A percentile compares a stretch with the other conserved stretches of the same genome.
Evolutionary conservation across 192 early-diverging fungal genomes (phyloP).

Genomic region (Entomortierella chlamydospora): DNA sequence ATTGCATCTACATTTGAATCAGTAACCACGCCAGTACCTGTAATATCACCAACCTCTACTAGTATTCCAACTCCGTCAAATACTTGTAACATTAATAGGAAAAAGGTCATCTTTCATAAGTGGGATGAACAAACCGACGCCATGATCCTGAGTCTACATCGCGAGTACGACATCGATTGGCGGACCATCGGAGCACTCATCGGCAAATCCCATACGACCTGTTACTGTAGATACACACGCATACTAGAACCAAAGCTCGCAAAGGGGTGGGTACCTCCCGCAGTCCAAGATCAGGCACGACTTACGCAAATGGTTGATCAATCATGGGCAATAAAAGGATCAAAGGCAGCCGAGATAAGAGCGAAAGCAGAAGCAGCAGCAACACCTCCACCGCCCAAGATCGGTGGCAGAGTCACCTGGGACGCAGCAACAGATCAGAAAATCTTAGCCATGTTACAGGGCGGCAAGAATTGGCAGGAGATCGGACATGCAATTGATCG

Average conservation of each 20-base stretch:
- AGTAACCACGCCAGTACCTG: too few species aligned
- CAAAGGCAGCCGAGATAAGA: neutral
- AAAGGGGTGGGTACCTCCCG: slow-evolving; percentile 7
- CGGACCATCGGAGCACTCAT: slow-evolving; percentile 27
- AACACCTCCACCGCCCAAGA: neutral
- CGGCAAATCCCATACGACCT: slow-evolving; percentile 20
- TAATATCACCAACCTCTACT: too few species aligned
- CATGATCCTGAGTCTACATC: slow-evolving; percentile 10
- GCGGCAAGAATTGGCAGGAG: slow-evolving; percentile 9
- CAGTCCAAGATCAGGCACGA: slow-evolving; percentile 11
- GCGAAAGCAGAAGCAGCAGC: neutral
- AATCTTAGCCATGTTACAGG: slow-evolving; percentile 19
- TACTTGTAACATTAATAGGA: neutral
- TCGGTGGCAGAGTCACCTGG: neutral
- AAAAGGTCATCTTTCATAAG: neutral
- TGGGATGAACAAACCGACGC: slow-evolving; percentile 32
- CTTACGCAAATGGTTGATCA: neutral
- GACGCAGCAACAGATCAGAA: slow-evolving; percentile 3
- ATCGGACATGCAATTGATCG: slow-evolving; percentile 22
- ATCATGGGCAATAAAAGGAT: neutral
- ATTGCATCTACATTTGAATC: neutral
- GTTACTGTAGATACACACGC: slow-evolving; percentile 8
- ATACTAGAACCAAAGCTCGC: slow-evolving; percentile 10
- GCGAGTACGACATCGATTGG: slow-evolving; percentile 18
- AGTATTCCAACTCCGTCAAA: neutral